A percentile compares a stretch with the other conserved stretches of the same genome.
phyloP scores from a whole-genome alignment of 1,284 basidiomycete genomes.

The Sporisorium sorghi region DNA sequence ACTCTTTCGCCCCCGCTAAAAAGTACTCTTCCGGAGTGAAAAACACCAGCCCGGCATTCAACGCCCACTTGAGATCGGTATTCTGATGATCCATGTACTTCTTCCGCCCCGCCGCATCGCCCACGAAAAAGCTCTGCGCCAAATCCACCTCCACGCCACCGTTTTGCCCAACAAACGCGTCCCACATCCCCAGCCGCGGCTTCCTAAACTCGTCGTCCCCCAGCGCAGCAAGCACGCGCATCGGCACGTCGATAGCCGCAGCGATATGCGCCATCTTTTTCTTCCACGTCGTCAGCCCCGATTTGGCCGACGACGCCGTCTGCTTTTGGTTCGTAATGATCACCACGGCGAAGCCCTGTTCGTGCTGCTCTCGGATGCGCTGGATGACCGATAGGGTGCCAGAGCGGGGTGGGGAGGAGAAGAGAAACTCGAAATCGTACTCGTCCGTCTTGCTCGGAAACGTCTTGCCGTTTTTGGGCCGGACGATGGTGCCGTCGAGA shows the following conservation, averaged over 20 bases:
- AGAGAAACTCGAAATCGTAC: conserved; percentile 54
- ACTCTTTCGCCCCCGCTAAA: conserved; percentile 27
- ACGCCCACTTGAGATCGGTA: conserved; percentile 65
- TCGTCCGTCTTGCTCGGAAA: conserved; percentile 52
- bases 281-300: conserved; percentile 46
- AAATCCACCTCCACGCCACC: conserved; percentile 38
- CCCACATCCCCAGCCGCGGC: conserved; percentile 59
- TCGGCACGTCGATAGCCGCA: conserved; percentile 47
- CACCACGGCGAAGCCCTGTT: conserved; percentile 31
- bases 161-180: conserved; percentile 28
- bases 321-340: conserved; percentile 61
- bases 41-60: conserved; percentile 62
- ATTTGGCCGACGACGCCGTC: conserved; percentile 20
- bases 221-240: conserved; percentile 56
- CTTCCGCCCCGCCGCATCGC: conserved; percentile 64
- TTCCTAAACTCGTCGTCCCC: conserved; percentile 61
- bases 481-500: conserved; percentile 58
- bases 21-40: conserved; percentile 67
- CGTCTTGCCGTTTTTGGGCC: conserved; percentile 48
- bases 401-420: conserved; percentile 5
- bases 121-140: conserved; percentile 58
- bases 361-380: conserved; percentile 31
- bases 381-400: conserved; percentile 14
- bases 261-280: conserved; percentile 54
- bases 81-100: conserved; percentile 55